Evolutionary conservation across 2,329 filamentous ascomycete genomes (phyloP).

Genomic region (Microcyclosporella mali): DNA sequence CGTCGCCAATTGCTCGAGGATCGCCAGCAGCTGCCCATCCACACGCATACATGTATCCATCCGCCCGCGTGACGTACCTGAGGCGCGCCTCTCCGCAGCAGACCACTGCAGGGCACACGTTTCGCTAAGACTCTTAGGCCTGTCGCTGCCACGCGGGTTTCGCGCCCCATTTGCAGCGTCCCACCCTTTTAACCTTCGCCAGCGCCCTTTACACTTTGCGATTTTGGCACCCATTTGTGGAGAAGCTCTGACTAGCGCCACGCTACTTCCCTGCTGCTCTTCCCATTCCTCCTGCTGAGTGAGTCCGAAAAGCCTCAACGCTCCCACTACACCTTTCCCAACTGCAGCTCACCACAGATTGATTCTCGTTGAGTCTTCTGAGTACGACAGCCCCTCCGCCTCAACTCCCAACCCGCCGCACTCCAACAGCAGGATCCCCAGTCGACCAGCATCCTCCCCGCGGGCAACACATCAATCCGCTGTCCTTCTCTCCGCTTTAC

Average conservation of each 20-base stretch:
- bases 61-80: too few relatives aligned
- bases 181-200: not conserved
- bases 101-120: too few relatives aligned
- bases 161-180: not conserved
- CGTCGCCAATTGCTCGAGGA: too few relatives aligned
- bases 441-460: not conserved
- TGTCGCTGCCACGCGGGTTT: too few relatives aligned
- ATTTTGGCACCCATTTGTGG: not conserved
- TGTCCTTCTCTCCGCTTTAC: too few relatives aligned
- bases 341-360: constrained; percentile 7
- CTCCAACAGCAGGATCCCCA: constrained; percentile 1
- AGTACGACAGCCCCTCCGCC: not conserved
- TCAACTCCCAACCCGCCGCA: not conserved
- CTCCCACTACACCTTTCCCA: not conserved
- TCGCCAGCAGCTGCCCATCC: too few relatives aligned
- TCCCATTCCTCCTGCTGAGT: not conserved
- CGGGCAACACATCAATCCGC: not conserved
- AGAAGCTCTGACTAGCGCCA: not conserved
- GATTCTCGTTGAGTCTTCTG: constrained; percentile 1
- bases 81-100: too few relatives aligned
- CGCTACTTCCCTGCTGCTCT: not conserved
- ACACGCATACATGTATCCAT: not conserved
- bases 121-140: too few relatives aligned
- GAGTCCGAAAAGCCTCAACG: constrained; percentile 1
- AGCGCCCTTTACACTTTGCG: too few relatives aligned